Evolutionary conservation across 345 rosid species (phyloP), one percentile per base, ranked within the genome.

Genomic region (Kandelia obovata): DNA sequence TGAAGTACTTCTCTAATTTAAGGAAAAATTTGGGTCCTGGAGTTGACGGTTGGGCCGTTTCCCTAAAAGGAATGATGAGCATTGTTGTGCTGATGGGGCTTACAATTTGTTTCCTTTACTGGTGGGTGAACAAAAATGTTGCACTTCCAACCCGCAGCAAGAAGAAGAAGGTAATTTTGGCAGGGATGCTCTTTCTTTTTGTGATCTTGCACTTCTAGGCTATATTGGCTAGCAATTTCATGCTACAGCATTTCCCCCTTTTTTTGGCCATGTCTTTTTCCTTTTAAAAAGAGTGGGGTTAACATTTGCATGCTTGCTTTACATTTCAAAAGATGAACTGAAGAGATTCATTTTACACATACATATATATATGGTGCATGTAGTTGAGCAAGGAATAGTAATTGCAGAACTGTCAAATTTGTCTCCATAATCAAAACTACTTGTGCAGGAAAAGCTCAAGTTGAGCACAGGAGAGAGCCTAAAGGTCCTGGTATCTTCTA

Each of bases 401-500:
- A 11, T 9, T 3, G 6, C 16, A 53, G 49, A 32, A 19, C 26
- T 43, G 25, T 62, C 53, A 47, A 49, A 13, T 58, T 66, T 34
- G 4, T 34, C 57, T 63, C 53, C 23, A 19, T 61, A 30, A 4
- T 57, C 47, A 13, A 71, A 25, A 55, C 59, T 62, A 25, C 25
- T 21, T 70, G 66, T 78, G 75, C 89, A 93, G 98, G 94, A 75
- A 74, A 93, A 87, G 79, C 91, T 89, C 3, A 90, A 87, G 74
- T 88, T 94, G 98, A 90, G 96, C 59, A 89, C 96, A 70, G 88
- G 86, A 86, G 98, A 94, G 89, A 94, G 98, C 85, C 82, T 94
- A 86, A 91, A 91, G 78, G 89, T 94, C 88, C 84, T 94, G 84
- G 87, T 86, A 34, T 91, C 98, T 62, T 89, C 96, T 62, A 88